Evolutionary conservation across 192 early-diverging fungal species (phyloP).

Genomic region (Podochytrium sp.): DNA sequence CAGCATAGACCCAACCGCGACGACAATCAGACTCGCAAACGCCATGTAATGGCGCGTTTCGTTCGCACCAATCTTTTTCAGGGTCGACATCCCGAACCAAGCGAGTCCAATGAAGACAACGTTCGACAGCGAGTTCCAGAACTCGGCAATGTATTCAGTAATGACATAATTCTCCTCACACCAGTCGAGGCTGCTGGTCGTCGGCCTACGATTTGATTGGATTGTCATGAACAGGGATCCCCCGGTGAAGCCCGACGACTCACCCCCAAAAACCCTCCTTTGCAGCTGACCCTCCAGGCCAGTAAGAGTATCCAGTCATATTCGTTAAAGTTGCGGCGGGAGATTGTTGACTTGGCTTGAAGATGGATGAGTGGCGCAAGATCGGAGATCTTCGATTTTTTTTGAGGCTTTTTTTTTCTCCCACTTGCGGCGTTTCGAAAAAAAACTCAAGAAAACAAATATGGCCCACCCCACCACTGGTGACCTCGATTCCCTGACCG

Average conservation of each 20-base stretch:
- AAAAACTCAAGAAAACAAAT: too few species aligned
- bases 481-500: background rate
- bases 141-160: slow-evolving; percentile 76
- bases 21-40: slow-evolving; percentile 65
- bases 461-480: too few species aligned
- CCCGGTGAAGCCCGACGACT: background rate
- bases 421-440: too few species aligned
- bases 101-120: slow-evolving; percentile 67
- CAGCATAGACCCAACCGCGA: slow-evolving; percentile 74
- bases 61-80: slow-evolving; percentile 47
- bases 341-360: background rate
- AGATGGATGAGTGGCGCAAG: too few species aligned
- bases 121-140: slow-evolving; percentile 79
- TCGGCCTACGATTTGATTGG: slow-evolving; percentile 13
- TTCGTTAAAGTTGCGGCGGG: background rate
- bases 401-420: too few species aligned
- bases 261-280: slow-evolving; percentile 25
- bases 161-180: slow-evolving; percentile 70
- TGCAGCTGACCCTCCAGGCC: slow-evolving; percentile 7
- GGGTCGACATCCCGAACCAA: slow-evolving; percentile 58
- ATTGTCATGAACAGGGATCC: background rate
- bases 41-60: slow-evolving; percentile 61
- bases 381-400: too few species aligned
- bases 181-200: slow-evolving; percentile 50
- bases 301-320: slow-evolving; percentile 21